Evolutionary conservation across 2,329 filamentous ascomycete genomes (phyloP), one percentile per base, ranked within the genome.

Genomic region (Penicillium sp.): DNA sequence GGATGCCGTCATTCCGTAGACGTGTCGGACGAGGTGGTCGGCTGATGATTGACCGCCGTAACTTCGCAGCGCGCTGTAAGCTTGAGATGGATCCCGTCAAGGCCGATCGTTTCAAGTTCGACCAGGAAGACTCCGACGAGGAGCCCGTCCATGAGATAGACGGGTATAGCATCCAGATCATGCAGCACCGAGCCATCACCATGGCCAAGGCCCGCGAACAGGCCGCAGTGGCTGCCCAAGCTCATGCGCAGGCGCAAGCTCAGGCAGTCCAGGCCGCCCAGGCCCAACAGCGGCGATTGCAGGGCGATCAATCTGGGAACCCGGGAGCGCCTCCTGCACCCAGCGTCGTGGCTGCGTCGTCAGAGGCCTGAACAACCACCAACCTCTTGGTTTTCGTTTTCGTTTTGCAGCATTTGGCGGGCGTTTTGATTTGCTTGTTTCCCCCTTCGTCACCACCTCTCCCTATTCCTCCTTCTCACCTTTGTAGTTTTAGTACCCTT

Each of bases 21-120:
- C 88, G 95, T 58, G 87, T 92, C 54, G 93, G 93, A 53, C 89
- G 93, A 65, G 83, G 93, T 61, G 92, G 92, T 62, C 87, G 93
- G 39, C 75, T 96, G 64, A 92, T 92, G 84, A 91, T 98, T 64
- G 95, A 98, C 76, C 88, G 92, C 66, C 87, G 90, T 65, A 87
- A 88, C 55, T 79, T 92, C 70, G 83, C 79, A 61, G 73, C 83
- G 44, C 83, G 79, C 51, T 75, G 72, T 67, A 78, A 77, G 79
- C 58, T 78, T 75, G 70, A 77, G 19, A 65, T 75, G 65, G 77
- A 79, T 63, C 76, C 72, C 74, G 74, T 69, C 75, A 82, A 80
- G 50, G 76, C 82, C 55, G 90, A 93, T 70, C 85, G 88, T 60
- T 96, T 90, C 84, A 96, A 92, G 76, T 96, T 91, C 77, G 91